These are phyloP conservation scores for Phytophthora fragariae DNA, from an alignment of 352 stramenopile genomes.

Conservation along the genomic window DNA sequence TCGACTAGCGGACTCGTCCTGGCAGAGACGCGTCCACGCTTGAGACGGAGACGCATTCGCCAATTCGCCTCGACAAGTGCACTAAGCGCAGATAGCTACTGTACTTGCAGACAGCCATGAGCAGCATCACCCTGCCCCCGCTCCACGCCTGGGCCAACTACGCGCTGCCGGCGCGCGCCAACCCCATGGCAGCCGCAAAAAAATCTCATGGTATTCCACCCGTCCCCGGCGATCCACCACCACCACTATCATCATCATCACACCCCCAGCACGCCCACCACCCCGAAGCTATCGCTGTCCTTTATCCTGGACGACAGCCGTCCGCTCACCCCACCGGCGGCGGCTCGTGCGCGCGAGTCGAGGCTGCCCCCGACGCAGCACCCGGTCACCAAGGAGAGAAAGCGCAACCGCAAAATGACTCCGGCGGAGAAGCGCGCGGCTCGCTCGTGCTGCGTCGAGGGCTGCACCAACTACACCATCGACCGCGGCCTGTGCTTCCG, in stretches of 20 bases:
- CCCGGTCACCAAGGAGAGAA: not conserved
- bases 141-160: conserved; percentile 15
- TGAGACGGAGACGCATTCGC: conserved; percentile 23
- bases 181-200: conserved; percentile 6
- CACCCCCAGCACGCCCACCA: not conserved
- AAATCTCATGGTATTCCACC: conserved; percentile 22
- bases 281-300: conserved; percentile 32
- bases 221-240: not conserved
- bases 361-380: not conserved
- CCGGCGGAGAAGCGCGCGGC: conserved; percentile 25
- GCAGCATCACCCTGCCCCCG: conserved; percentile 24
- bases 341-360: conserved; percentile 1
- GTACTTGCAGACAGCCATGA: conserved; percentile 4
- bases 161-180: conserved; percentile 12
- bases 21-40: conserved; percentile 14
- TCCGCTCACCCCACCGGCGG: conserved; percentile 12
- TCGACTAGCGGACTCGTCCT: conserved; percentile 15
- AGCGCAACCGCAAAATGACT: conserved; percentile 8
- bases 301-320: conserved; percentile 36
- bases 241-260: not conserved
- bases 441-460: conserved; percentile 47
- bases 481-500: conserved; percentile 58
- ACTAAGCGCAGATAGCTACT: conserved; percentile 11
- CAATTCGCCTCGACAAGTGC: conserved; percentile 7
- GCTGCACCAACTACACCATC: conserved; percentile 61